These are phyloP conservation scores for Triglochin maritima DNA, from an alignment of 106 monocot genomes.

Conservation along the genomic window DNA sequence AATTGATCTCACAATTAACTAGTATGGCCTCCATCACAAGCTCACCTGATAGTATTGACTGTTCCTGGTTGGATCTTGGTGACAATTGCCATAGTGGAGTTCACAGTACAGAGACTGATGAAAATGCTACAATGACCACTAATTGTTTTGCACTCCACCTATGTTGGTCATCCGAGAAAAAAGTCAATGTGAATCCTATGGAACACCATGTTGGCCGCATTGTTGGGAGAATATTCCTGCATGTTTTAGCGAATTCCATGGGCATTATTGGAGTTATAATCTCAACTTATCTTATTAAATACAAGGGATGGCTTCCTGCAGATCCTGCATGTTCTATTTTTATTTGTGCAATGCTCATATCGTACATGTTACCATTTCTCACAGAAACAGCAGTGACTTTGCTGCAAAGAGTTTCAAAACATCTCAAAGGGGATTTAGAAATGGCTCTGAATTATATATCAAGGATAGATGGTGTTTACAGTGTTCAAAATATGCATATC, in stretches of 20 bases:
- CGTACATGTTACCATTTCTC: constrained; percentile 75
- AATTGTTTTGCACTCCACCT: constrained; percentile 3
- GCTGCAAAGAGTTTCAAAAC: constrained; percentile 74
- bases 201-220: constrained; percentile 76
- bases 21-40: background rate
- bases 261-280: constrained; percentile 91
- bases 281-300: constrained; percentile 86
- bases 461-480: constrained; percentile 46
- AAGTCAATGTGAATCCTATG: constrained; percentile 7
- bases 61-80: constrained; percentile 5
- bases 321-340: constrained; percentile 95
- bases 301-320: constrained; percentile 85
- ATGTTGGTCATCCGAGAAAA: constrained; percentile 6
- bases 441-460: constrained; percentile 38
- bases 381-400: constrained; percentile 90
- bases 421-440: constrained; percentile 49
- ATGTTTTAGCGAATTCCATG: constrained; percentile 93
- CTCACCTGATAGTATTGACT: background rate
- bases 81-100: constrained; percentile 6
- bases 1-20: background rate
- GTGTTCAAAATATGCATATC: constrained; percentile 48
- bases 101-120: constrained; percentile 6
- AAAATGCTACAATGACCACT: background rate
- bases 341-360: constrained; percentile 80
- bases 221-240: constrained; percentile 95